phyloP scores from a whole-genome alignment of 805 yeast species.

The Kurtzmaniella cleridarum region DNA sequence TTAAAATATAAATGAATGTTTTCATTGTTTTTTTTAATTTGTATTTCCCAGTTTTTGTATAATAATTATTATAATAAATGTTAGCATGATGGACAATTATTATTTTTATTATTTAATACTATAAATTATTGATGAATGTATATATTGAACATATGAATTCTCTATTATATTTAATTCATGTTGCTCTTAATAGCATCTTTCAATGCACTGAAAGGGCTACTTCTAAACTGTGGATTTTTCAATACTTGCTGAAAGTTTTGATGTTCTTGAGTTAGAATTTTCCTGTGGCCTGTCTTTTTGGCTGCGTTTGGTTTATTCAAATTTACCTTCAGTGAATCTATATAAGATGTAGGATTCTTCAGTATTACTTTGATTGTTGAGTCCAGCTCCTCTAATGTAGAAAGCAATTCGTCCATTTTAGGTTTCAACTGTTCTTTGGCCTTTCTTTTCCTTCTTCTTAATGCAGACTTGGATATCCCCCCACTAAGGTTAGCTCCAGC shows the following conservation, averaged over 20 bases:
- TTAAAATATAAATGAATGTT: too few species aligned
- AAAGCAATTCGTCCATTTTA: slow-evolving; percentile 57
- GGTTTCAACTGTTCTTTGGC: slow-evolving; percentile 61
- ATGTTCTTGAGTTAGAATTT: slow-evolving; percentile 53
- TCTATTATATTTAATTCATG: slow-evolving; percentile 10
- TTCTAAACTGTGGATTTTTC: slow-evolving; percentile 48
- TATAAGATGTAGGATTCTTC: slow-evolving; percentile 10
- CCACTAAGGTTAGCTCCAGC: slow-evolving; percentile 31
- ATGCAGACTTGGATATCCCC: slow-evolving; percentile 60
- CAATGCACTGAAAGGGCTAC: slow-evolving; percentile 60
- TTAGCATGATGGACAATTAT: too few species aligned
- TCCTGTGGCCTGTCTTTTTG: slow-evolving; percentile 33
- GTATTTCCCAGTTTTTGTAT: too few species aligned
- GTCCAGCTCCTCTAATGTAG: slow-evolving; percentile 32
- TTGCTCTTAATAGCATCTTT: slow-evolving; percentile 43
- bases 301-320: slow-evolving; percentile 49
- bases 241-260: slow-evolving; percentile 55
- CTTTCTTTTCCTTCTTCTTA: slow-evolving; percentile 58
- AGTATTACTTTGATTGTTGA: slow-evolving; percentile 2
- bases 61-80: too few species aligned
- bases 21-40: too few species aligned
- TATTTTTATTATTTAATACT: too few species aligned
- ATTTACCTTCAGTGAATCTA: slow-evolving; percentile 17
- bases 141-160: too few species aligned
- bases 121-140: too few species aligned